These are phyloP conservation scores for Penicillium rolfsii DNA, from an alignment of 2,329 filamentous ascomycete genomes.

Conservation along the genomic window DNA sequence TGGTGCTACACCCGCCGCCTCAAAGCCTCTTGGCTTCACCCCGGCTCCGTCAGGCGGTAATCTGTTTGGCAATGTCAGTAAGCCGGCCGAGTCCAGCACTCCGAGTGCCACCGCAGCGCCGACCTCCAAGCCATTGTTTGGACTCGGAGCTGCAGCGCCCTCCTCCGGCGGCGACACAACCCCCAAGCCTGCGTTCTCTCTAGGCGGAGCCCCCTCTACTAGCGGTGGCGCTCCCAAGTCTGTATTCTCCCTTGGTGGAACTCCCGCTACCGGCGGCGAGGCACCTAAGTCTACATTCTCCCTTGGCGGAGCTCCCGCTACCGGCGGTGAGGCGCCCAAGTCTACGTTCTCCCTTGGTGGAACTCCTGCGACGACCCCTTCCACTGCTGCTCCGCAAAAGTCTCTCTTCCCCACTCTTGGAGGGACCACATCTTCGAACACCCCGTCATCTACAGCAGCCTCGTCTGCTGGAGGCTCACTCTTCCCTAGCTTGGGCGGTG, in stretches of 20 bases:
- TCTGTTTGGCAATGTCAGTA: conserved; percentile 38
- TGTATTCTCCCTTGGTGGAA: conserved; percentile 36
- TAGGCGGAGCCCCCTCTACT: conserved; percentile 33
- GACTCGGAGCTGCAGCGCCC: conserved; percentile 25
- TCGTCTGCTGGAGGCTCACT: conserved; percentile 33
- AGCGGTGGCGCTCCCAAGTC: conserved; percentile 15
- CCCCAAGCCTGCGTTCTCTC: conserved; percentile 25
- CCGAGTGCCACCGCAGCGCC: conserved; percentile 30
- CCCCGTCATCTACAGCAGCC: conserved; percentile 37
- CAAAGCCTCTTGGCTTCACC: conserved; percentile 36
- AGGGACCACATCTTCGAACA: conserved; percentile 35
- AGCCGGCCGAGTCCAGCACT: conserved; percentile 36
- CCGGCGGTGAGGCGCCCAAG: conserved; percentile 14
- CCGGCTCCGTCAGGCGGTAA: conserved; percentile 28
- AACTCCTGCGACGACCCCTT: conserved; percentile 18
- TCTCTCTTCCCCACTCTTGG: conserved; percentile 38
- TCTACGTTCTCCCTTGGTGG: conserved; percentile 33
- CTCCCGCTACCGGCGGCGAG: conserved; percentile 31
- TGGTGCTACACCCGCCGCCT: conserved; percentile 23
- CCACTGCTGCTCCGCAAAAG: conserved; percentile 40
- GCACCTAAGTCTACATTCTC: conserved; percentile 8
- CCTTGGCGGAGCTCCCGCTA: background rate
- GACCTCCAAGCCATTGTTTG: conserved; percentile 36
- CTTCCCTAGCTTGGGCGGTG: conserved; percentile 35
- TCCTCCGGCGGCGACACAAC: conserved; percentile 21